Evolutionary conservation across 2,329 filamentous ascomycete genomes (phyloP).

Genomic region (Epichloe hybrida): DNA sequence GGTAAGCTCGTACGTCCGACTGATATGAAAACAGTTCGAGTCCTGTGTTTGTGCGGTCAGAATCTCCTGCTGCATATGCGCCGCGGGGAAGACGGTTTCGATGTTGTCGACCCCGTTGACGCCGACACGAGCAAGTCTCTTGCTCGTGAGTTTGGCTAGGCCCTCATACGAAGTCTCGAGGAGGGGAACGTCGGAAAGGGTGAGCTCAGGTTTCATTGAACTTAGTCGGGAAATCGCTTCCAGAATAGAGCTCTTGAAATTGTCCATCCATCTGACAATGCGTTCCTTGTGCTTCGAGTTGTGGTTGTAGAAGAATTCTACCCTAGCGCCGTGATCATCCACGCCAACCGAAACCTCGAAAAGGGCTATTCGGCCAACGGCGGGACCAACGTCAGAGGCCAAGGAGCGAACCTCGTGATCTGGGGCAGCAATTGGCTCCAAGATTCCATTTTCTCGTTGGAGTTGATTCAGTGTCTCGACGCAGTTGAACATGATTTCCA

Average conservation of each 20-base stretch:
- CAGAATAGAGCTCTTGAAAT: constrained; percentile 32
- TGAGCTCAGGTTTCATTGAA: constrained; percentile 32
- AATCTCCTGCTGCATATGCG: constrained; percentile 34
- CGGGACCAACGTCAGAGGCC: constrained; percentile 30
- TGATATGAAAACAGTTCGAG: constrained; percentile 28
- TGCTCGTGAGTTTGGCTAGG: constrained; percentile 28
- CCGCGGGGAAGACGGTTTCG: constrained; percentile 35
- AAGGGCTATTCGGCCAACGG: constrained; percentile 33
- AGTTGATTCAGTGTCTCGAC: constrained; percentile 35
- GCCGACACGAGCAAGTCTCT: constrained; percentile 26
- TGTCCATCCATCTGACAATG: constrained; percentile 32
- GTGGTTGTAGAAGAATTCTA: constrained; percentile 33
- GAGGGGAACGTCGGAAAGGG: constrained; percentile 34
- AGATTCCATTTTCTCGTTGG: constrained; percentile 32
- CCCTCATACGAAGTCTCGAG: constrained; percentile 33
- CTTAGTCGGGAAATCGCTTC: constrained; percentile 29
- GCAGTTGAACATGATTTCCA: constrained; percentile 47
- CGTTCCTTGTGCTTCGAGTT: constrained; percentile 27
- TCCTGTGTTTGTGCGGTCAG: constrained; percentile 31
- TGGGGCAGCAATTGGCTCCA: constrained; percentile 32
- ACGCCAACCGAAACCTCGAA: constrained; percentile 37
- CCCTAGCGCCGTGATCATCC: constrained; percentile 26
- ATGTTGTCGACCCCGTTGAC: constrained; percentile 30
- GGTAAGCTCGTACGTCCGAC: constrained; percentile 34
- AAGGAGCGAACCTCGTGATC: constrained; percentile 24